Evolutionary conservation across 2,329 filamentous ascomycete species (phyloP).

Genomic region (Acephala macrosclerotiorum): DNA sequence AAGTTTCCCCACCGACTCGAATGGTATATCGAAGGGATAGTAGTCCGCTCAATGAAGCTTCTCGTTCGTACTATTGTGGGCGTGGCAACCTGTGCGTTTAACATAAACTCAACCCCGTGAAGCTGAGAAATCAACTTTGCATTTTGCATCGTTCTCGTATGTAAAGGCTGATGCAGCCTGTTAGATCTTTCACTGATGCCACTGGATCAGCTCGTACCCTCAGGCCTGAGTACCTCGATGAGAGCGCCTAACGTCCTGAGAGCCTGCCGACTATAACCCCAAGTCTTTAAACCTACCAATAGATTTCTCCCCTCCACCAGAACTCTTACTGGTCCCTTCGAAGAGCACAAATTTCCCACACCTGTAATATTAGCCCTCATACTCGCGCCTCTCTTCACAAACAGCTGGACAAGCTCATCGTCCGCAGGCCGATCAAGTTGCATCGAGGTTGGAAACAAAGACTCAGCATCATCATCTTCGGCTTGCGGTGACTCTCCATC

Average conservation of each 20-base stretch:
- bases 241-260: slow-evolving; percentile 19
- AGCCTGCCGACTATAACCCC: slow-evolving; percentile 29
- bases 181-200: no score
- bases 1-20: no score
- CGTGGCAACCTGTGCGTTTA: no score
- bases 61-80: no score
- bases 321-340: slow-evolving; percentile 47
- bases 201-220: background rate
- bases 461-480: slow-evolving; percentile 26
- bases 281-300: slow-evolving; percentile 40
- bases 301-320: slow-evolving; percentile 49
- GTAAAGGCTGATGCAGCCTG: no score
- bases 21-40: no score
- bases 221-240: slow-evolving; percentile 44
- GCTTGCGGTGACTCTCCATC: slow-evolving; percentile 7
- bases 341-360: slow-evolving; percentile 57
- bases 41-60: no score
- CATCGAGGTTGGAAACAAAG: slow-evolving; percentile 52
- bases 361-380: slow-evolving; percentile 60
- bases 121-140: no score
- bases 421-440: slow-evolving; percentile 62
- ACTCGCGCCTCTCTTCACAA: slow-evolving; percentile 56
- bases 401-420: slow-evolving; percentile 64
- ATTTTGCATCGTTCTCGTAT: no score
- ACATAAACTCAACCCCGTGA: no score